Evolutionary conservation across 257 asterid species (phyloP).

Genomic region (Penstemon davidsonii): DNA sequence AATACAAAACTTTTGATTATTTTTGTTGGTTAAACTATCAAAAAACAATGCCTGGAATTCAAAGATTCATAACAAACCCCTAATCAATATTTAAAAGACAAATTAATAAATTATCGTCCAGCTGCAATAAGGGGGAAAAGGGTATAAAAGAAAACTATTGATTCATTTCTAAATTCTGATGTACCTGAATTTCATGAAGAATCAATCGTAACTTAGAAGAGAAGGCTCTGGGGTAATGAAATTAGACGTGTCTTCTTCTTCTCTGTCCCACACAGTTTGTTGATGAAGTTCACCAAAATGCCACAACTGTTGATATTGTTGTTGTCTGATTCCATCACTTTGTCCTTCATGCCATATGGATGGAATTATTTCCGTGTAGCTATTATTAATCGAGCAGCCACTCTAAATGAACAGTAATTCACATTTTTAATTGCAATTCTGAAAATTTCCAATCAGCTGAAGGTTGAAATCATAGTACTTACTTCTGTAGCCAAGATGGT

Average conservation of each 20-base stretch:
- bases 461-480: slow-evolving; percentile 30
- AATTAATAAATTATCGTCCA: no score
- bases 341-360: slow-evolving; percentile 64
- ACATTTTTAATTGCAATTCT: not conserved
- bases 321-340: slow-evolving; percentile 55
- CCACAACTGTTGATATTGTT: slow-evolving; percentile 64
- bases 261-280: slow-evolving; percentile 43
- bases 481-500: slow-evolving; percentile 68
- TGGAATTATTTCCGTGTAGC: slow-evolving; percentile 53
- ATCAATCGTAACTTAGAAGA: slow-evolving; percentile 56
- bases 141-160: not conserved
- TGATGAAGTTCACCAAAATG: slow-evolving; percentile 57
- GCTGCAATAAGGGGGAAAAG: no score
- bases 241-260: slow-evolving; percentile 52
- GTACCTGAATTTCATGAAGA: slow-evolving; percentile 79
- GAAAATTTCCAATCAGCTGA: not conserved
- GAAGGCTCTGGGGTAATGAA: slow-evolving; percentile 62
- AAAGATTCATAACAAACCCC: no score
- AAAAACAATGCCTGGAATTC: no score
- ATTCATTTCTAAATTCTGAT: not conserved
- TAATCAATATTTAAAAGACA: no score
- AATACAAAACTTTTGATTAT: not conserved
- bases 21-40: no score
- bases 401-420: slow-evolving; percentile 35
- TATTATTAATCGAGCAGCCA: slow-evolving; percentile 52